phyloP scores from a whole-genome alignment of 441 rosid species.

The Theobroma grandiflorum region DNA sequence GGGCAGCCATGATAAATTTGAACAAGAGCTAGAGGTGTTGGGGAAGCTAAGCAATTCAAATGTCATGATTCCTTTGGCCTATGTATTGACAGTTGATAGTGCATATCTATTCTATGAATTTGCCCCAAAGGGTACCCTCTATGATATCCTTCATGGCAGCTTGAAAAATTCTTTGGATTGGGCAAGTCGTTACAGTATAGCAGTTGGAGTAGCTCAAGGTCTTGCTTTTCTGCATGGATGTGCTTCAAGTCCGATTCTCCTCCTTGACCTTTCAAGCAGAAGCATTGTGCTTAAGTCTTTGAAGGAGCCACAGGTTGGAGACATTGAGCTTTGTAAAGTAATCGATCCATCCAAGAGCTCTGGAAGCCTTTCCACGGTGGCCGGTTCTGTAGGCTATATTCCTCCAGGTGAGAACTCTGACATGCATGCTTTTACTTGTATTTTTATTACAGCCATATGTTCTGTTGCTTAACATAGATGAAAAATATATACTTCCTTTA shows the following conservation, averaged over 20 bases:
- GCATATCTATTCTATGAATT: conserved; percentile 81
- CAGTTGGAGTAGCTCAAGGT: conserved; percentile 89
- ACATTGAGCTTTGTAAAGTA: conserved; percentile 84
- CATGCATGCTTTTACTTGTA: not conserved
- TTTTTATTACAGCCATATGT: not conserved
- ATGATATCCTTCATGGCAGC: conserved; percentile 64
- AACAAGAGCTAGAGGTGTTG: conserved; percentile 64
- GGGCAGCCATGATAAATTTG: conserved; percentile 68
- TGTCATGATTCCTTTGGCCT: conserved; percentile 86
- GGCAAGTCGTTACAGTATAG: conserved; percentile 85
- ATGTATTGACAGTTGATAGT: conserved; percentile 65
- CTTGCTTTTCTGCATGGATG: conserved; percentile 81
- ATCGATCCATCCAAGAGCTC: conserved; percentile 84
- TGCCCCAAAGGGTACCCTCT: conserved; percentile 63
- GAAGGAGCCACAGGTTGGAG: conserved; percentile 82
- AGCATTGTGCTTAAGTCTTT: conserved; percentile 78
- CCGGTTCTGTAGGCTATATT: conserved; percentile 86
- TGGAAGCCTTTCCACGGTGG: conserved; percentile 82
- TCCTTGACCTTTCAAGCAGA: conserved; percentile 79
- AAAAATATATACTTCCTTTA: not conserved
- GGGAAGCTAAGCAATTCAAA: conserved; percentile 84
- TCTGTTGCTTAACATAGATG: conserved; percentile 9
- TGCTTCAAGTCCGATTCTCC: conserved; percentile 66
- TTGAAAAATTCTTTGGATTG: conserved; percentile 61
- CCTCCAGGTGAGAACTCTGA: conserved; percentile 70